Percentiles rank a stretch among this genome's conserved stretches.
Conservation (phyloP, 2,329 filamentous ascomycete genomes). For the Chaetomium globosum region DNA sequence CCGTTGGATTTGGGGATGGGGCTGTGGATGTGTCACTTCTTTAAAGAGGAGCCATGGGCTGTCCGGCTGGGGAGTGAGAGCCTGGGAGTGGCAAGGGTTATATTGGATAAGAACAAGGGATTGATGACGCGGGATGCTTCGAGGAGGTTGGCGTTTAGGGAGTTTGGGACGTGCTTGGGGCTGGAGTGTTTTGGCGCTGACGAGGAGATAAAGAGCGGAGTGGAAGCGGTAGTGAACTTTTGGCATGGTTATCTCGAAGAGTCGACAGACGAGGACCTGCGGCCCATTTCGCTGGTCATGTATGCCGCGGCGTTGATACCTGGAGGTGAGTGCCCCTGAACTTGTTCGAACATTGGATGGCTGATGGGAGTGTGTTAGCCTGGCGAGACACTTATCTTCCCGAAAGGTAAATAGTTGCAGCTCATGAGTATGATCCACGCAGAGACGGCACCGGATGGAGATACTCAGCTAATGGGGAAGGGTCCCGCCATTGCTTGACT, state of each 20-base stretch:
- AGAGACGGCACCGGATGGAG: background rate
- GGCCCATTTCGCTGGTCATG: slow-evolving; percentile 60
- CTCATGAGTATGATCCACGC: background rate
- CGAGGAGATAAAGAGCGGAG: slow-evolving; percentile 38
- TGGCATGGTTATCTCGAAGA: slow-evolving; percentile 45
- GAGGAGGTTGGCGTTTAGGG: slow-evolving; percentile 54
- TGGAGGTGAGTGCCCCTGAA: slow-evolving; percentile 47
- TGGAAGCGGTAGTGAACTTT: slow-evolving; percentile 41
- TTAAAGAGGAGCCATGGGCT: slow-evolving; percentile 54
- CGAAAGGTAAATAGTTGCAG: no score
- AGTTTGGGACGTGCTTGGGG: slow-evolving; percentile 57
- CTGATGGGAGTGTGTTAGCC: slow-evolving; percentile 22
- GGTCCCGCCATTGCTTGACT: background rate
- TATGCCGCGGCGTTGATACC: slow-evolving; percentile 58
- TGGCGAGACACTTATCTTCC: slow-evolving; percentile 29
- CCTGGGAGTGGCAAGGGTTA: slow-evolving; percentile 37
- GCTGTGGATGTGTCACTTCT: slow-evolving; percentile 59
- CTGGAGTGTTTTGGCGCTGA: slow-evolving; percentile 46
- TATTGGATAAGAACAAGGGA: slow-evolving; percentile 33
- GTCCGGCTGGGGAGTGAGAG: slow-evolving; percentile 41
- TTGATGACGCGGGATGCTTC: slow-evolving; percentile 36
- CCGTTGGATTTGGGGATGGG: slow-evolving; percentile 63
- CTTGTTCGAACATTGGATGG: background rate
- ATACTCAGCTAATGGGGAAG: background rate
- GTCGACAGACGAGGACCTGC: slow-evolving; percentile 45